Evolutionary conservation across 192 early-diverging fungal genomes (phyloP), one percentile per base, ranked within the genome.

Genomic region (Coemansia sp.): DNA sequence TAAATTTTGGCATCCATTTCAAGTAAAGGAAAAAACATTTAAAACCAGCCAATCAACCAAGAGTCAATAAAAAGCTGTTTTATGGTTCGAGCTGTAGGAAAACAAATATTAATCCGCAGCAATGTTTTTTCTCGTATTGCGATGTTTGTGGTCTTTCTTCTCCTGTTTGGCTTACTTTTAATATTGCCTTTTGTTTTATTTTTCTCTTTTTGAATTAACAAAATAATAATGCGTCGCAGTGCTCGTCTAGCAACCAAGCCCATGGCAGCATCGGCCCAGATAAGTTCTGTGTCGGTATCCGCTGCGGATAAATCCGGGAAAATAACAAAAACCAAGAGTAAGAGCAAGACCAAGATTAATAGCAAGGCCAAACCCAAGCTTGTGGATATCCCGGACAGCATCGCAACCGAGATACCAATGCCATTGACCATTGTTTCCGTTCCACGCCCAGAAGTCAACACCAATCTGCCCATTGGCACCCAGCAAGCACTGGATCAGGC

Each of bases 401-500:
- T 0, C 32, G 15, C 3, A 5, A 15, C 45, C 14, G 45, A 48
- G 14, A 15, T 4, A 48, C 1, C 14, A 15, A 15, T 15, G 54
- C 22, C n/a, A 22, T 22, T 33, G 54, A 33, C 32, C 9, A 33
- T 28, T 6, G 54, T 28, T 12, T 28, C 58, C 41, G 33, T 56
- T 66, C 38, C 39, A 51, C 54, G 54, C 22, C 22, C 54, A 9
- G 5, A 22, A 33, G 2, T 56, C 22, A 22, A 56, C 28, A 22
- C 54, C 4, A 56, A 56, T 22, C 5, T 4, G 17, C 57, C 74
- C 9, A 64, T 81, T 3, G 57, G 67, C 0, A 63, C 71, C 12
- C 59, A 66, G 0, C 51, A 67, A 20, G 66, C 43, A 0, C 74
- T 83, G 68, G 68, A 74, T 20, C 56, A 71, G 2, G 87, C 86